Percentiles rank a stretch among this genome's conserved stretches.
Evolutionary conservation across 2,329 filamentous ascomycete species (phyloP).

Genomic region (Beauveria varroae): DNA sequence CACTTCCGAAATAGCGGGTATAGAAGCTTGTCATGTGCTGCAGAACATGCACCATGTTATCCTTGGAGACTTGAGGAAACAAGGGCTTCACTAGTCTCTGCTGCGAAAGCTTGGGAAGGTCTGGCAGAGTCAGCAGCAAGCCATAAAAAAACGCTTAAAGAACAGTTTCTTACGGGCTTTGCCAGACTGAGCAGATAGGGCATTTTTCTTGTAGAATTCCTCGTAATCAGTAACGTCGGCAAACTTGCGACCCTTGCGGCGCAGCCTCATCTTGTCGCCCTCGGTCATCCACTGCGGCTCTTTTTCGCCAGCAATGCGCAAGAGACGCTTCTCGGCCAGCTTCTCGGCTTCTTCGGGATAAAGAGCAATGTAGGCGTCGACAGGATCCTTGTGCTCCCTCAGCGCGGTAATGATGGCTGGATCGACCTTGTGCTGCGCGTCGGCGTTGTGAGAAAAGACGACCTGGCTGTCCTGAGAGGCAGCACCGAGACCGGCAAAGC

Average conservation of each 20-base stretch:
- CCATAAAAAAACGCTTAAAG: neutral
- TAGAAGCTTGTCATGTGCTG: constrained; percentile 54
- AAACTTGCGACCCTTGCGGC: constrained; percentile 60
- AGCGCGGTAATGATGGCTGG: constrained; percentile 19
- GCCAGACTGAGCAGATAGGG: constrained; percentile 17
- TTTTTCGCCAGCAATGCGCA: constrained; percentile 57
- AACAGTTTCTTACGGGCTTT: constrained; percentile 20
- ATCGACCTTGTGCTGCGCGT: constrained; percentile 14
- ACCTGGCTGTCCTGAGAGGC: constrained; percentile 12
- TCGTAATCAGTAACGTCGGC: constrained; percentile 63
- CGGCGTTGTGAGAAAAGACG: constrained; percentile 12
- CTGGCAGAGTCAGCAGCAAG: constrained; percentile 13
- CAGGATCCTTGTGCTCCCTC: constrained; percentile 20
- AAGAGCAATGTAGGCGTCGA: constrained; percentile 21
- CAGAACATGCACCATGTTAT: constrained; percentile 58
- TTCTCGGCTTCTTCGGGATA: constrained; percentile 20
- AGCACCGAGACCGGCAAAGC: constrained; percentile 7
- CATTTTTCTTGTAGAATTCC: constrained; percentile 34
- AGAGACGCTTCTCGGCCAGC: constrained; percentile 41
- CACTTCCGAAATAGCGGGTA: constrained; percentile 46
- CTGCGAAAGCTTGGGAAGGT: constrained; percentile 32
- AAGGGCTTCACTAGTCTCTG: constrained; percentile 49
- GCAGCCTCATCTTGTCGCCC: constrained; percentile 63
- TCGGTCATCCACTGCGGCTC: constrained; percentile 62
- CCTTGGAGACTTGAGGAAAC: constrained; percentile 50